phyloP scores from a whole-genome alignment of 2,329 filamentous ascomycete species.

The Pseudocercospora fuligena region DNA sequence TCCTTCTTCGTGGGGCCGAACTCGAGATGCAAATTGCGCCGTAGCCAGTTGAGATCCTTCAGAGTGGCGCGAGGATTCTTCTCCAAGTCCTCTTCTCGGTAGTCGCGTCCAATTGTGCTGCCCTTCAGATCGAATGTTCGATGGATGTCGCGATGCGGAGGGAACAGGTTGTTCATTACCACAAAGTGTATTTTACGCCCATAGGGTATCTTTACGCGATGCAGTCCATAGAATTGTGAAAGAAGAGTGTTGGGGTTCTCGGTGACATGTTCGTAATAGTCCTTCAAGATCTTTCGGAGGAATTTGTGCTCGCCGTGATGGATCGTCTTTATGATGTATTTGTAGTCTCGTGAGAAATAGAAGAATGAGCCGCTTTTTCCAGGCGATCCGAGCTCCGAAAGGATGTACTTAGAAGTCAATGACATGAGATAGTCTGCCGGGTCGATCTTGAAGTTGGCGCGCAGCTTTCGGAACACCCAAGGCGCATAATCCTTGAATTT shows the following conservation, averaged over 20 bases:
- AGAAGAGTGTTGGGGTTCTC: constrained; percentile 95
- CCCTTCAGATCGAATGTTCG: constrained; percentile 96
- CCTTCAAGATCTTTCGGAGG: constrained; percentile 78
- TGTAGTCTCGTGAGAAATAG: constrained; percentile 99
- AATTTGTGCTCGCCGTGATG: constrained; percentile 94
- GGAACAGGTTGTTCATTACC: constrained; percentile 99
- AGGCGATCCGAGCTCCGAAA: constrained; percentile 94
- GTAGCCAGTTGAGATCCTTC: constrained; percentile 96
- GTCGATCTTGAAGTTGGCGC: constrained; percentile 85
- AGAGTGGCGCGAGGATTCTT: constrained; percentile 90
- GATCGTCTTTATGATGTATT: constrained; percentile 99
- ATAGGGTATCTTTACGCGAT: constrained; percentile 97
- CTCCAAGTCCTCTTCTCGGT: constrained; percentile 83
- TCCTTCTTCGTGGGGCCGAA: constrained; percentile 87
- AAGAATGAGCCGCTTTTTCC: constrained; percentile 99
- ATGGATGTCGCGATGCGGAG: constrained; percentile 95
- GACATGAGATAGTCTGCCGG: constrained; percentile 98
- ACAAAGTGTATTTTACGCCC: constrained; percentile 99
- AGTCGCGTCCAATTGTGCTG: constrained; percentile 91
- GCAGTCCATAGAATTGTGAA: constrained; percentile 96
- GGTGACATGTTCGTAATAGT: constrained; percentile 92
- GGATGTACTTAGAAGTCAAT: constrained; percentile 95
- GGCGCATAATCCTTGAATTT: constrained; percentile 99
- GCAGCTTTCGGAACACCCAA: constrained; percentile 95
- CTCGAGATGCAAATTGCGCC: constrained; percentile 82